phyloP scores from a whole-genome alignment of 768 basidiomycete species.

The Naganishia friedmannii region DNA sequence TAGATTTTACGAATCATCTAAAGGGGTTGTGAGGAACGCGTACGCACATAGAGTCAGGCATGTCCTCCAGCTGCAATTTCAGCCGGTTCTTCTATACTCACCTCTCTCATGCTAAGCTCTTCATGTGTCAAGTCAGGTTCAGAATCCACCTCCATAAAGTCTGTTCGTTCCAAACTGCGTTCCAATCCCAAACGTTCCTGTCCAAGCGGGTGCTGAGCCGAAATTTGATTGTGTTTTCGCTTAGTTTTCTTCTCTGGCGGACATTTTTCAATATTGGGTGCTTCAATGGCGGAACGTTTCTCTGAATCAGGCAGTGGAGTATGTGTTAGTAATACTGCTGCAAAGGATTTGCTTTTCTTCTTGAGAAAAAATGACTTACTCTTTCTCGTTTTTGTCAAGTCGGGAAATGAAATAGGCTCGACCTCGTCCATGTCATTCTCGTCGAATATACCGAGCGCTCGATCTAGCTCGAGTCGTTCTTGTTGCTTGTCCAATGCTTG shows the following conservation, averaged over 20 bases:
- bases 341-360: not conserved
- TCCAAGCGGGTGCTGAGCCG: not conserved
- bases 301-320: not conserved
- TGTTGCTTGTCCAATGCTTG: not conserved
- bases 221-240: not conserved
- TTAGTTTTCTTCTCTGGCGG: not conserved
- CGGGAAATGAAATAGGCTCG: not conserved
- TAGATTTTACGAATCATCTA: slow-evolving; percentile 8
- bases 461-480: not conserved
- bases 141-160: not conserved
- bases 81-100: not conserved
- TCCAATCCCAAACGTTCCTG: not conserved
- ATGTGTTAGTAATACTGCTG: not conserved
- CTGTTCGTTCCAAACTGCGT: not conserved
- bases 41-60: not conserved
- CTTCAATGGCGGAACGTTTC: not conserved
- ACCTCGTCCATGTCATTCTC: not conserved
- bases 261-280: not conserved
- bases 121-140: not conserved
- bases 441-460: not conserved
- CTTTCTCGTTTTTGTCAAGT: not conserved
- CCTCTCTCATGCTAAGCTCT: slow-evolving; percentile 7
- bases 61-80: not conserved
- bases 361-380: not conserved
- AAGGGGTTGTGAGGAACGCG: not conserved